phyloP scores from a whole-genome alignment of 805 yeast genomes.

The Ogataea chonburiensis region DNA sequence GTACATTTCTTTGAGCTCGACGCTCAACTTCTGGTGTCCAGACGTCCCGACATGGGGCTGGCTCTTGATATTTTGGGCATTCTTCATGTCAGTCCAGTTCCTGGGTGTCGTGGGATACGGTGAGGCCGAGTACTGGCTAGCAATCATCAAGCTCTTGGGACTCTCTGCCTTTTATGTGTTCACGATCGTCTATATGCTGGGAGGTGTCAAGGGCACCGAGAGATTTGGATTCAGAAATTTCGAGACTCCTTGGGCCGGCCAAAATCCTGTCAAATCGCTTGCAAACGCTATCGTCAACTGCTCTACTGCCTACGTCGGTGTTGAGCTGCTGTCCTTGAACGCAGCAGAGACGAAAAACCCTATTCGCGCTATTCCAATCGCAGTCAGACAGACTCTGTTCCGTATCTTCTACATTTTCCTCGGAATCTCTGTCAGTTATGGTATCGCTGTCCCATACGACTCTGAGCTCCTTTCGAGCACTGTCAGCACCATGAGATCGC shows the following conservation, averaged over 20 bases:
- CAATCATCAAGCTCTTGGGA: slow-evolving; percentile 42
- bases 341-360: slow-evolving; percentile 66
- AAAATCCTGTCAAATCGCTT: slow-evolving; percentile 21
- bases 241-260: slow-evolving; percentile 16
- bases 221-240: slow-evolving; percentile 22
- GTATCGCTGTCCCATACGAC: slow-evolving; percentile 57
- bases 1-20: slow-evolving; percentile 49
- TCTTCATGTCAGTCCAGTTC: slow-evolving; percentile 47
- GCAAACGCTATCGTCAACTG: slow-evolving; percentile 28
- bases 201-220: slow-evolving; percentile 33
- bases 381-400: slow-evolving; percentile 54
- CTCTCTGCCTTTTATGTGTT: slow-evolving; percentile 42
- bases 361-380: slow-evolving; percentile 53
- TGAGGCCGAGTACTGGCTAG: slow-evolving; percentile 53
- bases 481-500: slow-evolving; percentile 44
- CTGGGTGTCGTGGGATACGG: slow-evolving; percentile 54
- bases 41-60: slow-evolving; percentile 54
- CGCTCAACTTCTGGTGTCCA: slow-evolving; percentile 49
- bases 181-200: slow-evolving; percentile 35
- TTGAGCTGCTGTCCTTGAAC: slow-evolving; percentile 41
- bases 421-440: slow-evolving; percentile 55
- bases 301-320: slow-evolving; percentile 28
- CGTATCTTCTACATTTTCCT: slow-evolving; percentile 54
- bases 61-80: slow-evolving; percentile 48
- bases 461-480: slow-evolving; percentile 43